A percentile compares a stretch with the other conserved stretches of the same genome.
Conservation (phyloP, 352 stramenopile genomes). For the Globisporangium ultimum region DNA sequence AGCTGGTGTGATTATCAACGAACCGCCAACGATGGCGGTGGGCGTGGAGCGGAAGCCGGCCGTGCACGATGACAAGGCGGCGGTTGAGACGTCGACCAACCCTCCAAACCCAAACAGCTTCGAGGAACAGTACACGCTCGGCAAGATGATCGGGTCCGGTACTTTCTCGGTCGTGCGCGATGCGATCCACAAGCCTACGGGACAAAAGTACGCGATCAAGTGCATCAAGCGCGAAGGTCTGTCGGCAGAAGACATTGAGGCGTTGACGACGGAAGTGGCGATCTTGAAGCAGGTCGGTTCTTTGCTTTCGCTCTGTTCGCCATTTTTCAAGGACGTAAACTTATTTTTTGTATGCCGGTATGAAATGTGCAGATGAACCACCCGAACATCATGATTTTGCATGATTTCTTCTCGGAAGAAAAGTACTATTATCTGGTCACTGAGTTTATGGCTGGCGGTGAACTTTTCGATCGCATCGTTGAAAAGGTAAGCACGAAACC, state of each 20-base stretch:
- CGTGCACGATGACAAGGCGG: slow-evolving; percentile 18
- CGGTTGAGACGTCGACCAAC: slow-evolving; percentile 9
- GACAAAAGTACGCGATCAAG: slow-evolving; percentile 89
- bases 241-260: slow-evolving; percentile 82
- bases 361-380: slow-evolving; percentile 72
- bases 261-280: slow-evolving; percentile 81
- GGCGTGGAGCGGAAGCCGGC: slow-evolving; percentile 27
- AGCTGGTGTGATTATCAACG: slow-evolving; percentile 30
- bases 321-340: too few relatives aligned
- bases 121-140: slow-evolving; percentile 82
- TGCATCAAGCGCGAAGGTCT: slow-evolving; percentile 89
- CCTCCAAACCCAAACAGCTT: slow-evolving; percentile 67
- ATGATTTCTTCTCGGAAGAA: slow-evolving; percentile 92
- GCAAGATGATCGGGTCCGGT: slow-evolving; percentile 86
- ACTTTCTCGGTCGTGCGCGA: slow-evolving; percentile 89
- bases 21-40: slow-evolving; percentile 28
- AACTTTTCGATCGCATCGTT: slow-evolving; percentile 85
- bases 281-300: slow-evolving; percentile 76
- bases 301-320: neutral
- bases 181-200: slow-evolving; percentile 77
- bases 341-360: neutral
- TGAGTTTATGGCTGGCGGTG: slow-evolving; percentile 94
- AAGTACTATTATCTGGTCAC: slow-evolving; percentile 98
- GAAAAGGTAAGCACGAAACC: slow-evolving; percentile 57
- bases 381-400: slow-evolving; percentile 90